A percentile compares a stretch with the other conserved stretches of the same genome.
phyloP scores from a whole-genome alignment of 177 flowering plant genomes.

The Vitis hybrid region DNA sequence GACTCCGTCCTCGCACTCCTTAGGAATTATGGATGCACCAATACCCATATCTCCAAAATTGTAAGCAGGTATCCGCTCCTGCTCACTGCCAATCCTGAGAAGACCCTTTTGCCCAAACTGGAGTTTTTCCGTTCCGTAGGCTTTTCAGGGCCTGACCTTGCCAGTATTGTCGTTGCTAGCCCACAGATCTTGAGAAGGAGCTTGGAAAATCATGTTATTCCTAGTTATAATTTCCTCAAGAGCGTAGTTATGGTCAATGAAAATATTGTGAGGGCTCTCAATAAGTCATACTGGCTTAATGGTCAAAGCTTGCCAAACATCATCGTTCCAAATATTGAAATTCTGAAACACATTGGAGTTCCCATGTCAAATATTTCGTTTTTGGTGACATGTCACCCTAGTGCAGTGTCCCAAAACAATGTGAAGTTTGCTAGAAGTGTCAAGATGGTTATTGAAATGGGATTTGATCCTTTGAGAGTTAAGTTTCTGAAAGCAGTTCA shows the following conservation, averaged over 20 bases:
- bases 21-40: constrained; percentile 17
- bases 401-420: not conserved
- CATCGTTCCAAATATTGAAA: not conserved
- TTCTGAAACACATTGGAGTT: not conserved
- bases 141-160: no score
- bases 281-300: not conserved
- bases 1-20: constrained; percentile 12
- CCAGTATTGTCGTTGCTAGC: no score
- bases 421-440: not conserved
- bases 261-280: not conserved
- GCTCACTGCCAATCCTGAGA: constrained; percentile 7
- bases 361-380: not conserved
- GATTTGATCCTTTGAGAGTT: not conserved
- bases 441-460: not conserved
- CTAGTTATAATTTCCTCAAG: not conserved
- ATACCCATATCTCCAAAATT: constrained; percentile 17
- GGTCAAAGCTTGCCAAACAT: not conserved
- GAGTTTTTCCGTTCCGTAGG: no score
- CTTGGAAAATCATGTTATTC: not conserved
- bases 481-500: not conserved
- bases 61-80: constrained; percentile 4
- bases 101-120: constrained; percentile 8
- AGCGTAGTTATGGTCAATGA: not conserved
- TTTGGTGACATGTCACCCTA: not conserved
- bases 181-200: no score